Percentiles rank a stretch among this genome's conserved stretches.
phyloP scores from a whole-genome alignment of 331 rosid species.

The Quercus tomentella region DNA sequence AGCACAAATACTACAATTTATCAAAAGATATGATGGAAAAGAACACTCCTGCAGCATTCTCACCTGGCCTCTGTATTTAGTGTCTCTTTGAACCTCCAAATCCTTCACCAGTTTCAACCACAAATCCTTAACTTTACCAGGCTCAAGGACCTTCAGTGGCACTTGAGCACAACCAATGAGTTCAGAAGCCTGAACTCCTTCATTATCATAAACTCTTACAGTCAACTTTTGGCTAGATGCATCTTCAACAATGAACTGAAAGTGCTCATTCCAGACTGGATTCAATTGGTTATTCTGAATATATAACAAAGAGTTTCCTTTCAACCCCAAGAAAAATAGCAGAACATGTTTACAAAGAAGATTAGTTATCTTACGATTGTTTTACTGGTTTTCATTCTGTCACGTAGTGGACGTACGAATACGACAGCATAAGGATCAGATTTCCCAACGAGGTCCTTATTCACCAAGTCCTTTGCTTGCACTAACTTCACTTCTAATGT shows the following conservation, averaged over 20 bases:
- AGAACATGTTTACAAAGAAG: not conserved
- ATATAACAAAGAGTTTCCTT: not conserved
- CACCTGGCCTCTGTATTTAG: slow-evolving; percentile 86
- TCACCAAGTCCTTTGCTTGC: slow-evolving; percentile 73
- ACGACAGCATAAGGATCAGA: slow-evolving; percentile 83
- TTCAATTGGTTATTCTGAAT: slow-evolving; percentile 81
- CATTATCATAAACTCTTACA: slow-evolving; percentile 73
- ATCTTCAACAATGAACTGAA: slow-evolving; percentile 79
- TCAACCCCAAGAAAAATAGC: not conserved
- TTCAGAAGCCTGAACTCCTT: slow-evolving; percentile 76
- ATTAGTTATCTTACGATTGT: slow-evolving; percentile 54
- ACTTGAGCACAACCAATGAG: slow-evolving; percentile 75
- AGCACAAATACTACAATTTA: not conserved
- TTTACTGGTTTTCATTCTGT: slow-evolving; percentile 69
- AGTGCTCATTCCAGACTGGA: slow-evolving; percentile 97
- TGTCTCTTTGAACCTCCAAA: slow-evolving; percentile 76
- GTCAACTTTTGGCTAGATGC: slow-evolving; percentile 69
- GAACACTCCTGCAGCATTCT: slow-evolving; percentile 15
- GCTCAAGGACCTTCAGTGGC: slow-evolving; percentile 62
- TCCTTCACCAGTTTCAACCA: slow-evolving; percentile 87
- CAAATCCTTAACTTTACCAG: slow-evolving; percentile 83
- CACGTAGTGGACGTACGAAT: slow-evolving; percentile 81
- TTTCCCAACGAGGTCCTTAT: slow-evolving; percentile 82
- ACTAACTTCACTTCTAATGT: slow-evolving; percentile 84
- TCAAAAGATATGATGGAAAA: not conserved